A percentile compares a stretch with the other conserved stretches of the same genome.
These are phyloP conservation scores for Cercospora janseana DNA, from an alignment of 2,329 filamentous ascomycete species.

Conservation along the genomic window DNA sequence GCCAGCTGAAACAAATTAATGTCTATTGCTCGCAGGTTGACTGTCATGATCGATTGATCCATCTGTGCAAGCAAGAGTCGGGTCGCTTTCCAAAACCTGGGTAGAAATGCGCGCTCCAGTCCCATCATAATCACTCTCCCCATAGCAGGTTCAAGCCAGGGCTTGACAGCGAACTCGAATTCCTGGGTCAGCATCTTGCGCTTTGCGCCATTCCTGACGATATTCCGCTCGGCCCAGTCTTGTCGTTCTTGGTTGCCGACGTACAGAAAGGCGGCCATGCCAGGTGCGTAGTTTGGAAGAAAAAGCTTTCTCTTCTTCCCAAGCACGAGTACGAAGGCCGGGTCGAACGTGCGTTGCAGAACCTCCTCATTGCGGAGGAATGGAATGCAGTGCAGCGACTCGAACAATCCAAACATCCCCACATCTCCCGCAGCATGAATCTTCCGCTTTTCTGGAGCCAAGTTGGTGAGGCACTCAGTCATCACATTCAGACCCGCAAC, in stretches of 20 bases:
- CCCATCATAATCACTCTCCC: constrained; percentile 58
- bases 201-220: constrained; percentile 58
- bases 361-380: constrained; percentile 62
- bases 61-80: constrained; percentile 71
- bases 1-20: constrained; percentile 62
- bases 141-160: constrained; percentile 67
- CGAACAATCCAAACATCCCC: constrained; percentile 78
- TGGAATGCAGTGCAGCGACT: constrained; percentile 78
- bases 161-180: constrained; percentile 84
- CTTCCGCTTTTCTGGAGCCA: constrained; percentile 52
- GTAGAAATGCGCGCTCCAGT: constrained; percentile 55
- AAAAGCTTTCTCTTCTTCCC: constrained; percentile 70
- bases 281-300: constrained; percentile 71
- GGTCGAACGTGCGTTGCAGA: constrained; percentile 66
- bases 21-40: constrained; percentile 76
- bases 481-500: constrained; percentile 44
- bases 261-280: constrained; percentile 83
- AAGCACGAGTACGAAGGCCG: constrained; percentile 77
- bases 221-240: constrained; percentile 67
- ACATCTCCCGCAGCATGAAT: constrained; percentile 54
- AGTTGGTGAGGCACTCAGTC: constrained; percentile 41
- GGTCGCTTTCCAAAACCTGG: constrained; percentile 77
- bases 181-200: constrained; percentile 66
- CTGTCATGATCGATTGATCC: constrained; percentile 70
- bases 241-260: constrained; percentile 63